phyloP scores from a whole-genome alignment of 257 asterid genomes.

The Fraxinus pennsylvanica region DNA sequence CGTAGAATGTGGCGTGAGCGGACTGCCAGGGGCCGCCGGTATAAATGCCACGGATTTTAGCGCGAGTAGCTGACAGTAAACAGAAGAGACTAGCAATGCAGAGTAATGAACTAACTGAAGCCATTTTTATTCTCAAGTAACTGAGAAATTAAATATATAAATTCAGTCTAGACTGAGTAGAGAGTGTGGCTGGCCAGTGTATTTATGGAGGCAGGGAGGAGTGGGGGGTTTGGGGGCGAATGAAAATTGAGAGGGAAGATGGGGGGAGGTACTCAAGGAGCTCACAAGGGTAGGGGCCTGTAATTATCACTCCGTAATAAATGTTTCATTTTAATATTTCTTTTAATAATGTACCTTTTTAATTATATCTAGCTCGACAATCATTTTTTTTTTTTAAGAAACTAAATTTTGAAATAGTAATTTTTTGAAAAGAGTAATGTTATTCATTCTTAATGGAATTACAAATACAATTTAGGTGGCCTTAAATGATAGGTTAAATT shows the following conservation, averaged over 20 bases:
- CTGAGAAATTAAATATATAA: neutral
- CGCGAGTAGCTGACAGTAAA: constrained; percentile 30
- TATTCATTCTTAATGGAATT: too few relatives aligned
- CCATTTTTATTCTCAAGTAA: neutral
- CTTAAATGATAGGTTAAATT: too few relatives aligned
- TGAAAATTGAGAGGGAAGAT: neutral
- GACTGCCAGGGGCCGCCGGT: constrained; percentile 61
- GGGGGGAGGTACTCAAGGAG: neutral
- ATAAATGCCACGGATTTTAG: constrained; percentile 65
- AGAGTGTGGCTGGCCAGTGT: neutral
- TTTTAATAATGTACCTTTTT: neutral
- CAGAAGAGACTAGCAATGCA: constrained; percentile 46
- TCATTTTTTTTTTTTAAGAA: too few relatives aligned
- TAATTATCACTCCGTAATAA: neutral
- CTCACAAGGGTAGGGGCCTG: neutral
- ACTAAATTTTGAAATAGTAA: too few relatives aligned
- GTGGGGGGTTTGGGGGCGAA: neutral
- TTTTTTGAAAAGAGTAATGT: too few relatives aligned
- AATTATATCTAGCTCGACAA: too few relatives aligned
- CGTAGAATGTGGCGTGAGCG: constrained; percentile 92
- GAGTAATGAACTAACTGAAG: constrained; percentile 14
- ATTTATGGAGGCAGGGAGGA: neutral
- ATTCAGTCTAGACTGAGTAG: neutral
- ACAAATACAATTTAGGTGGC: too few relatives aligned
- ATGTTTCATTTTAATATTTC: neutral